Evolutionary conservation across 306 rosid genomes (phyloP), one percentile per base, ranked within the genome.

Genomic region (Citrullus mucosospermus): DNA sequence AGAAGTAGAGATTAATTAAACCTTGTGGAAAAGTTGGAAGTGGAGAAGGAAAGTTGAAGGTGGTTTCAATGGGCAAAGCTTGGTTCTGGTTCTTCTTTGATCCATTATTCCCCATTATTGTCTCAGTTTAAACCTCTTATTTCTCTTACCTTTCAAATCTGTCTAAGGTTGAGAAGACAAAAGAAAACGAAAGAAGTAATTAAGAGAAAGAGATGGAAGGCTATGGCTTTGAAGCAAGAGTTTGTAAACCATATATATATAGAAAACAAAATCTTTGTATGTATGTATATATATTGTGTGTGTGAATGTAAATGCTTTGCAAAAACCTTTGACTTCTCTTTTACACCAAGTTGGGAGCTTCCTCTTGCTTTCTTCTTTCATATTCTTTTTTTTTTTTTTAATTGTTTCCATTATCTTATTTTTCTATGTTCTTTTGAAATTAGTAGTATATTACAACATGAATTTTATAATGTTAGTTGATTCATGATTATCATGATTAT

Each of bases 41-140:
- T 41, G 81, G 77, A 82, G 85, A 81, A 46, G 97, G 94, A 88
- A 94, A 87, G 83, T 90, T 84, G 89, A 90, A 92, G 10, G 65
- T 62, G 56, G 83, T 86, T 30, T 88, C 80, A 66, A 90, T 85
- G 36, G 96, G 87, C 57, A 81, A 86, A 78, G 71, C 76, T 6
- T 74, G 75, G 55, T n/a, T 76, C 6, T 48, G 54, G 34, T 81
- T 80, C 38, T 69, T 69, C 17, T 63, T 63, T 6, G 75, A 69
- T 2, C 78, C 84, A 78, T 5, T 44, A 44, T 69, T 69, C 56
- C 75, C 75, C 75, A 69, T 69, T 69, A 4, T 51, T 44, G 8
- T 44, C 50, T 44, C 10, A 44, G 11, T 2, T 44, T 3, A 36
- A 36, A 4, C 39, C 6, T 36, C 39, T 36, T 36, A 36, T 36